A percentile compares a stretch with the other conserved stretches of the same genome.
These are phyloP conservation scores for Sindora glabra DNA, from an alignment of 306 rosid genomes.

Conservation along the genomic window DNA sequence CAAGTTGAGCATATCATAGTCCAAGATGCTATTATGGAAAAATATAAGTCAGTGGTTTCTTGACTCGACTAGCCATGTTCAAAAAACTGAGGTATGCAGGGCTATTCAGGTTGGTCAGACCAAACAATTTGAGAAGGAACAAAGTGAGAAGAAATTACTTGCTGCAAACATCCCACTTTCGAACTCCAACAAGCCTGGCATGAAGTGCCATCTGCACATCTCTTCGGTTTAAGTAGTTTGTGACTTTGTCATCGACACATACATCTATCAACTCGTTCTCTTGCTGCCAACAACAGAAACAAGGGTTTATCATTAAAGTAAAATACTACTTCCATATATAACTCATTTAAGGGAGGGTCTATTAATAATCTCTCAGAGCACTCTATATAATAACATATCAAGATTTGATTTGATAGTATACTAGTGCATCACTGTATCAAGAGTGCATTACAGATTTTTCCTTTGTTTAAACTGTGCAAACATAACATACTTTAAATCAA, in stretches of 20 bases:
- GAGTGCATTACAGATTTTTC: too few species aligned
- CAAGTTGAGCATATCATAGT: constrained; percentile 63
- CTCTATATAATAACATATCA: too few species aligned
- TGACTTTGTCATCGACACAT: constrained; percentile 87
- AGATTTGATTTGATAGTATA: too few species aligned
- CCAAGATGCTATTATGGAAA: constrained; percentile 41
- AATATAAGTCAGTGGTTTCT: background rate
- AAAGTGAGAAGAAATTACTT: constrained; percentile 32
- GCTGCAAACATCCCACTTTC: constrained; percentile 87
- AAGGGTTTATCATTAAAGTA: background rate
- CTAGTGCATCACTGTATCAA: too few species aligned
- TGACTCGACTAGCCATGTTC: background rate
- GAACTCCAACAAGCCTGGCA: constrained; percentile 73
- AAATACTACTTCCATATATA: too few species aligned
- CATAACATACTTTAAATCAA: too few species aligned
- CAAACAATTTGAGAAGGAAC: background rate
- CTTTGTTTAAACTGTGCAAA: too few species aligned
- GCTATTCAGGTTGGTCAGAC: too few species aligned
- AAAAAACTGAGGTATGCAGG: too few species aligned
- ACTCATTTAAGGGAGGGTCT: too few species aligned
- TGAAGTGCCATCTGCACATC: constrained; percentile 79
- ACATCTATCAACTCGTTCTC: constrained; percentile 65
- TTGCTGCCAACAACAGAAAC: constrained; percentile 41
- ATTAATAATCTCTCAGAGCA: too few species aligned
- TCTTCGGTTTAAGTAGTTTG: constrained; percentile 65